These are phyloP conservation scores for Trichoderma hamatum DNA, from an alignment of 2,329 filamentous ascomycete species.

Conservation along the genomic window DNA sequence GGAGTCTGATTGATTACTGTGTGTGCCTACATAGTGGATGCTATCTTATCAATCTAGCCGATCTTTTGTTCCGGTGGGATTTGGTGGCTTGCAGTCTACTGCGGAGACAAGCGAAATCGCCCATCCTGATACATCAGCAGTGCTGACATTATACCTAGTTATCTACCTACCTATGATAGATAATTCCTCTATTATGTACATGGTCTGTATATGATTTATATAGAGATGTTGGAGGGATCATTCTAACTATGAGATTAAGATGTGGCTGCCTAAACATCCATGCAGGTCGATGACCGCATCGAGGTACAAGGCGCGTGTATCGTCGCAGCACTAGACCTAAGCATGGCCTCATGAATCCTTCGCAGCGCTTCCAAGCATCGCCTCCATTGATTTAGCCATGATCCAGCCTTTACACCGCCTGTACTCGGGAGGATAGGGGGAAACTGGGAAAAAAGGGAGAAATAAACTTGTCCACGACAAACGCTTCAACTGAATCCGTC, in stretches of 20 bases:
- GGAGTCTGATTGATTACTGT: not conserved
- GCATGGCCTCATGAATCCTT: not conserved
- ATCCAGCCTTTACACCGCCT: not conserved
- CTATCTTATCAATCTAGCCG: slow-evolving; percentile 11
- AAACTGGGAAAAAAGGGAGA: not conserved
- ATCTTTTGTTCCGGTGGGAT: not conserved
- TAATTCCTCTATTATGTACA: not conserved
- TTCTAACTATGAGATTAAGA: not conserved
- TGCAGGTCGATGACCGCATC: not conserved
- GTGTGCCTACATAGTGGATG: not conserved
- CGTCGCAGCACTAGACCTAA: slow-evolving; percentile 1
- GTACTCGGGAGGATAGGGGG: not conserved
- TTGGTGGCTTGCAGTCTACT: not conserved
- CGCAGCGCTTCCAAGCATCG: not conserved
- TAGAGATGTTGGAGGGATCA: not conserved
- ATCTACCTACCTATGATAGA: not conserved
- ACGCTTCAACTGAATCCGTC: not conserved
- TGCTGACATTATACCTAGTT: not conserved
- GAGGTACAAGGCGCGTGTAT: not conserved
- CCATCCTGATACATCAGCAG: not conserved
- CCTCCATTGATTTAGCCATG: not conserved
- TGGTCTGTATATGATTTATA: not conserved
- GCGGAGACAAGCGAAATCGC: not conserved
- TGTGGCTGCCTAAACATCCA: not conserved
- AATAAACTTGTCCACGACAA: not conserved